phyloP scores from a whole-genome alignment of 2,329 filamentous ascomycete genomes.

The Hypoxylon sp. region DNA sequence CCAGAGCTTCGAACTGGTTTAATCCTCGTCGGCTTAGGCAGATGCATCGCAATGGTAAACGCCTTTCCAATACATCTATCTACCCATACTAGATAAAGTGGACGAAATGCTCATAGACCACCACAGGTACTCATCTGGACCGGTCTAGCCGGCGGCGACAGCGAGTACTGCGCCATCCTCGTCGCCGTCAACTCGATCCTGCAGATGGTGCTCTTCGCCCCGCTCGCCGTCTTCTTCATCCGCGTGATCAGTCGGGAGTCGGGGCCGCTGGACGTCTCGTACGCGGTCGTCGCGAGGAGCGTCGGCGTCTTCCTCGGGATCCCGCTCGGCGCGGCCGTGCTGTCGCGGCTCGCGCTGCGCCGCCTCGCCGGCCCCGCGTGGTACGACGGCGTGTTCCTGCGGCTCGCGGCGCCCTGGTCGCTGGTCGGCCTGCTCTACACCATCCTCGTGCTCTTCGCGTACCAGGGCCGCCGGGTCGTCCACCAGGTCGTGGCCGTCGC shows the following conservation, averaged over 20 bases:
- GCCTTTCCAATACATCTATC: conserved; percentile 5
- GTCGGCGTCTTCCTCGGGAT: conserved; percentile 89
- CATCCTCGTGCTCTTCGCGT: conserved; percentile 86
- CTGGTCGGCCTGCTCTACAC: conserved; percentile 88
- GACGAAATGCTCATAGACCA: conserved; percentile 1
- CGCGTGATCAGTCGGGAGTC: conserved; percentile 69
- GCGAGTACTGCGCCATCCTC: conserved; percentile 84
- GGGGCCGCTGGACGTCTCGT: conserved; percentile 59
- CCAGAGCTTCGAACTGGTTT: conserved; percentile 71
- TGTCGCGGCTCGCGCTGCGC: conserved; percentile 75
- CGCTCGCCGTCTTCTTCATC: conserved; percentile 76
- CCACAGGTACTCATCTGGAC: conserved; percentile 76
- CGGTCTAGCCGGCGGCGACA: conserved; percentile 78
- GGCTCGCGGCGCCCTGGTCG: conserved; percentile 76
- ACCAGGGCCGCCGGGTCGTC: conserved; percentile 80
- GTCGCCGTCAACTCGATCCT: conserved; percentile 81
- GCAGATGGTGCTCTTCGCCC: conserved; percentile 79
- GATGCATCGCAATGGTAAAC: conserved; percentile 90
- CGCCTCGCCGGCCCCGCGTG: conserved; percentile 64
- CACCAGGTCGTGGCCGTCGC: conserved; percentile 86
- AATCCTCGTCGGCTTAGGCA: conserved; percentile 83
- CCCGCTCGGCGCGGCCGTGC: conserved; percentile 81
- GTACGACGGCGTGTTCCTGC: conserved; percentile 79
- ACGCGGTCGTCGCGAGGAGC: conserved; percentile 78
- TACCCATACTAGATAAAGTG: background rate